phyloP scores from a whole-genome alignment of 2,329 filamentous ascomycete species.

The Apiospora phragmitis region DNA sequence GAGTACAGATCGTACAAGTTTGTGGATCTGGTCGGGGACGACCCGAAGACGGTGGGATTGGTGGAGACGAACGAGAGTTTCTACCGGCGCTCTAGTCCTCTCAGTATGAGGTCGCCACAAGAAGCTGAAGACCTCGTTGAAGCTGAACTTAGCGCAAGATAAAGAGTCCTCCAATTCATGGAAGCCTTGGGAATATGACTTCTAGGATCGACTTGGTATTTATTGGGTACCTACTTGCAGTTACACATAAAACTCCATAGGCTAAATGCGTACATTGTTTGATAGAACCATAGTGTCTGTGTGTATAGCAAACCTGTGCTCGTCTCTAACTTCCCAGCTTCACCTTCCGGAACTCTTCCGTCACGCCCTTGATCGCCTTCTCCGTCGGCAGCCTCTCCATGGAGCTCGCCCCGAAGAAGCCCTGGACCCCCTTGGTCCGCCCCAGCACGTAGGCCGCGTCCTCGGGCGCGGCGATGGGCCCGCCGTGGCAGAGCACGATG shows the following conservation, averaged over 20 bases:
- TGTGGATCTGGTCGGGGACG: conserved; percentile 36
- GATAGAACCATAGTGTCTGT: neutral
- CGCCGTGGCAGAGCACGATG: conserved; percentile 70
- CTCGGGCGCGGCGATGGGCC: conserved; percentile 63
- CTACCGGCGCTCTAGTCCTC: neutral
- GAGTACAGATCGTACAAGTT: conserved; percentile 69
- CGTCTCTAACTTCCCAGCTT: conserved; percentile 2
- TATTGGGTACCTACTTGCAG: neutral
- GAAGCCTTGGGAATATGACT: neutral
- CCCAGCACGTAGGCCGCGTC: conserved; percentile 65
- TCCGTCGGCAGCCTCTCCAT: conserved; percentile 69
- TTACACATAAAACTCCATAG: neutral
- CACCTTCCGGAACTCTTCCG: conserved; percentile 51
- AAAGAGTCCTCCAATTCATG: neutral
- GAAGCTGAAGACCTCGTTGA: neutral
- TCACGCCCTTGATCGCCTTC: conserved; percentile 51
- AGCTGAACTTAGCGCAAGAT: neutral
- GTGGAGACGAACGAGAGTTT: neutral
- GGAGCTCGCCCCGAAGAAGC: conserved; percentile 70
- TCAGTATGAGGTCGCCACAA: neutral
- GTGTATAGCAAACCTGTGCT: no score
- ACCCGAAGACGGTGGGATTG: neutral
- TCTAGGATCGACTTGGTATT: neutral
- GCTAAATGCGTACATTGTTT: neutral
- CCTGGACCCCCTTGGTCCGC: conserved; percentile 64